Conservation (phyloP, 169 alveolate genomes). For the Cyclospora cayetanensis region DNA sequence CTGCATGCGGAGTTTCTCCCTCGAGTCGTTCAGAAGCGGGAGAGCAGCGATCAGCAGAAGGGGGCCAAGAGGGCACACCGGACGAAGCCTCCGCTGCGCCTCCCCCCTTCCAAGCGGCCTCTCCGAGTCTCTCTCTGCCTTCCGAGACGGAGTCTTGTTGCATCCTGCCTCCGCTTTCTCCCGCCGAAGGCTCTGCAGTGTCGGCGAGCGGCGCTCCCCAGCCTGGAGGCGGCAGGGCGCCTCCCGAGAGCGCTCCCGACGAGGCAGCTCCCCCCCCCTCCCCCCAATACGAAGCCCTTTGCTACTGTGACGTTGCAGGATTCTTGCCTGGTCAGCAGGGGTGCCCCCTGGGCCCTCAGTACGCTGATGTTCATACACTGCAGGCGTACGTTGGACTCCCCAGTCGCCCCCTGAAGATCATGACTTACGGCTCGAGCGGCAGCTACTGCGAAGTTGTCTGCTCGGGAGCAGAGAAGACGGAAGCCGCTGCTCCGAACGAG, state of each 20-base stretch:
- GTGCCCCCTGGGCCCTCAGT: constrained; percentile 5
- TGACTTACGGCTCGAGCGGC: constrained; percentile 30
- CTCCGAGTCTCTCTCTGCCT: constrained; percentile 18
- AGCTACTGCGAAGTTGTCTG: background rate
- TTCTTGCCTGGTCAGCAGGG: constrained; percentile 15
- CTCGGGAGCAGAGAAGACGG: background rate
- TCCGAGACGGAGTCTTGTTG: constrained; percentile 17
- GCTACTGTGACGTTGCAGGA: constrained; percentile 21
- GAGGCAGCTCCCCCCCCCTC: background rate
- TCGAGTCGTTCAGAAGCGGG: constrained; percentile 2
- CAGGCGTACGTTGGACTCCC: background rate
- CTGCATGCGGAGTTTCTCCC: constrained; percentile 2
- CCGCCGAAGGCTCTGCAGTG: background rate
- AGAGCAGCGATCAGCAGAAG: constrained; percentile 33
- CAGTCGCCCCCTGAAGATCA: constrained; percentile 3
- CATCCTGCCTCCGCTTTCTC: background rate
- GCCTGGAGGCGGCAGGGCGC: too few relatives aligned
- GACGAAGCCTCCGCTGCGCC: background rate
- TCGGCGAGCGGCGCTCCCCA: too few relatives aligned
- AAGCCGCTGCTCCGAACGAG: background rate
- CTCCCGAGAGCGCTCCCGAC: too few relatives aligned
- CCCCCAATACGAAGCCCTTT: background rate
- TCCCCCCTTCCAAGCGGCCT: background rate
- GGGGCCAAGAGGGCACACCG: background rate
- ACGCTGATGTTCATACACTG: constrained; percentile 12